Conservation (phyloP, 495 filamentous ascomycete species). For the Corynascus novoguineensis region DNA sequence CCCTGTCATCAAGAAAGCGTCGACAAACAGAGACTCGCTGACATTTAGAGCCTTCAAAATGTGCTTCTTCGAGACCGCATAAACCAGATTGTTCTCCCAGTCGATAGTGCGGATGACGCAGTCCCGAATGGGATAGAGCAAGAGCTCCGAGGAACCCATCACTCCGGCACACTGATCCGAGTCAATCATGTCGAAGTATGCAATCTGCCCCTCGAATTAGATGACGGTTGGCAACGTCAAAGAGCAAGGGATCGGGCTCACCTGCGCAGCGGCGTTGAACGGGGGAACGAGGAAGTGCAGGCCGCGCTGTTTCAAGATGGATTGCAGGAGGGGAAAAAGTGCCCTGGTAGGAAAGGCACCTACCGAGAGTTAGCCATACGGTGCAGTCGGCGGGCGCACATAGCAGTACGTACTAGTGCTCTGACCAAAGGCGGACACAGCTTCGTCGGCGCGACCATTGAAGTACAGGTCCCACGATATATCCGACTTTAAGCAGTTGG, state of each 20-base stretch:
- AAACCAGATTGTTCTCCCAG: slow-evolving; percentile 58
- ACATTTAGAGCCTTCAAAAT: slow-evolving; percentile 67
- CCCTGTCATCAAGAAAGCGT: slow-evolving; percentile 78
- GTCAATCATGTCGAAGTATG: slow-evolving; percentile 67
- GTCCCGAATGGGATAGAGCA: slow-evolving; percentile 81
- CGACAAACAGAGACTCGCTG: slow-evolving; percentile 67
- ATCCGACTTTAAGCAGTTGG: slow-evolving; percentile 47
- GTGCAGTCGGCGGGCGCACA: not conserved
- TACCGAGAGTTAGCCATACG: slow-evolving; percentile 31
- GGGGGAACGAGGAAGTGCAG: slow-evolving; percentile 83
- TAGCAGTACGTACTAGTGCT: slow-evolving; percentile 57
- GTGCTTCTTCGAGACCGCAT: slow-evolving; percentile 63
- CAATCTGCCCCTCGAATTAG: slow-evolving; percentile 56
- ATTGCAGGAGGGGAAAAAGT: slow-evolving; percentile 69
- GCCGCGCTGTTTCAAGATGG: slow-evolving; percentile 59
- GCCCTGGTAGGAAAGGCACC: slow-evolving; percentile 53
- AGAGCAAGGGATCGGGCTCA: slow-evolving; percentile 34
- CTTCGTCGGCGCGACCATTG: slow-evolving; percentile 66
- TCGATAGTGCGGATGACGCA: slow-evolving; percentile 71
- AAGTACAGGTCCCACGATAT: slow-evolving; percentile 84
- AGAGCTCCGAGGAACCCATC: slow-evolving; percentile 78
- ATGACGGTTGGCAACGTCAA: not conserved
- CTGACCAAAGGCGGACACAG: slow-evolving; percentile 71
- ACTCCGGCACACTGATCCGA: slow-evolving; percentile 68
- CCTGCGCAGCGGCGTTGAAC: slow-evolving; percentile 85